phyloP scores from a whole-genome alignment of 2,329 filamentous ascomycete genomes.

The Cladosporium sp. region DNA sequence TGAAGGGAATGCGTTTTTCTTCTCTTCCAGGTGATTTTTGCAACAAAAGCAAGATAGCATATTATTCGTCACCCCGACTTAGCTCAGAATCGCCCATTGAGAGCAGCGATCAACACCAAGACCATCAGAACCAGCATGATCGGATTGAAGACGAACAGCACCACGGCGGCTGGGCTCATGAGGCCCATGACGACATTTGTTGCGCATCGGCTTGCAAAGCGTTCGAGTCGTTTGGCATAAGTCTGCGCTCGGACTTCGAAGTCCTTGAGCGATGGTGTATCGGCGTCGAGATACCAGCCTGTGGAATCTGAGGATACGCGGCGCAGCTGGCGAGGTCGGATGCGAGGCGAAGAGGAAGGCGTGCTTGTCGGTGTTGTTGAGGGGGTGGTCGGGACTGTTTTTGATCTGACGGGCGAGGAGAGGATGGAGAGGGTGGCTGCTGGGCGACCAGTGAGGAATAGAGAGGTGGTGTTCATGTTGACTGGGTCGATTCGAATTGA shows the following conservation, averaged over 20 bases:
- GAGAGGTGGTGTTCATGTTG: slow-evolving; percentile 35
- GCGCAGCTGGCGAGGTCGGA: slow-evolving; percentile 4
- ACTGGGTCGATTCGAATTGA: neutral
- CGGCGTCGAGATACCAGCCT: slow-evolving; percentile 35
- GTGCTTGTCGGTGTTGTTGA: slow-evolving; percentile 9
- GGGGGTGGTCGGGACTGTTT: neutral
- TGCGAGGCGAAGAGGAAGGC: slow-evolving; percentile 15
- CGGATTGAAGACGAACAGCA: slow-evolving; percentile 37
- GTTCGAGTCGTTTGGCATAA: slow-evolving; percentile 30
- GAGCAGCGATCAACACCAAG: slow-evolving; percentile 27
- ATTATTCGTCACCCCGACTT: neutral
- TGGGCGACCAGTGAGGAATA: slow-evolving; percentile 34
- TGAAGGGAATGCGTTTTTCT: slow-evolving; percentile 89
- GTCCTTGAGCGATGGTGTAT: slow-evolving; percentile 35
- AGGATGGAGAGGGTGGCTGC: slow-evolving; percentile 23
- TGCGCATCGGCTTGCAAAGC: slow-evolving; percentile 32
- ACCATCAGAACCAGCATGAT: slow-evolving; percentile 32
- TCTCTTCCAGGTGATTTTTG: slow-evolving; percentile 25
- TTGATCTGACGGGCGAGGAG: neutral
- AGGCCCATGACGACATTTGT: slow-evolving; percentile 38
- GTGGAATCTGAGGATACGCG: slow-evolving; percentile 22
- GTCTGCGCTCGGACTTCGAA: slow-evolving; percentile 33
- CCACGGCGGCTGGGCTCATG: slow-evolving; percentile 34
- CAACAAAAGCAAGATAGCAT: neutral
- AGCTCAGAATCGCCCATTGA: slow-evolving; percentile 5